Evolutionary conservation across 73 alveolate genomes (phyloP).

Genomic region (Breviolum minutum): DNA sequence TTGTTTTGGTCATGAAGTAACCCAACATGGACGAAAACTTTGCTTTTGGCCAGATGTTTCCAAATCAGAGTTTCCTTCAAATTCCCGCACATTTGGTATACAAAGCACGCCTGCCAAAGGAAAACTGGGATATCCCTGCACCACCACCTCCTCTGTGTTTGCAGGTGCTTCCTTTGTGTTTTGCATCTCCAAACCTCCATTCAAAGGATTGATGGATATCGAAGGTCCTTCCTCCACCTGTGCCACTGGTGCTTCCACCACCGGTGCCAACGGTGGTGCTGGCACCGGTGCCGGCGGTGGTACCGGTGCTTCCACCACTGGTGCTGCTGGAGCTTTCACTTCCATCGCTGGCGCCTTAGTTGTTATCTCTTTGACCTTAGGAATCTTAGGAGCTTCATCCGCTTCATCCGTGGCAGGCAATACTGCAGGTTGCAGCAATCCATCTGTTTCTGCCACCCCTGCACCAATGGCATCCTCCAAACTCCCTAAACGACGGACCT

Average conservation of each 20-base stretch:
- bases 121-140: slow-evolving; percentile 13
- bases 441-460: slow-evolving; percentile 10
- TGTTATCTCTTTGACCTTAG: background rate
- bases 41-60: no score
- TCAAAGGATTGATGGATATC: background rate
- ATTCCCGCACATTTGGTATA: background rate
- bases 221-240: background rate
- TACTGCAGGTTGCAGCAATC: background rate
- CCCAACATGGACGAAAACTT: no score
- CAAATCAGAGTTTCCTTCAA: background rate
- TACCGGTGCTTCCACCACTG: background rate
- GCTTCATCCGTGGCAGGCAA: background rate
- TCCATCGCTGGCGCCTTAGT: background rate
- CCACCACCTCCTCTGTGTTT: background rate
- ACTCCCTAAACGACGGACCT: background rate
- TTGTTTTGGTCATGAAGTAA: no score
- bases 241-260: background rate
- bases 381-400: background rate
- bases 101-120: slow-evolving; percentile 44
- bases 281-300: background rate
- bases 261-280: background rate
- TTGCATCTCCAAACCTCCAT: background rate
- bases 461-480: slow-evolving; percentile 5
- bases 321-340: background rate
- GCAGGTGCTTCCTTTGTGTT: background rate